A percentile compares a stretch with the other conserved stretches of the same genome.
Evolutionary conservation across 495 filamentous ascomycete species (phyloP).

Genomic region (Daldinia childiae): DNA sequence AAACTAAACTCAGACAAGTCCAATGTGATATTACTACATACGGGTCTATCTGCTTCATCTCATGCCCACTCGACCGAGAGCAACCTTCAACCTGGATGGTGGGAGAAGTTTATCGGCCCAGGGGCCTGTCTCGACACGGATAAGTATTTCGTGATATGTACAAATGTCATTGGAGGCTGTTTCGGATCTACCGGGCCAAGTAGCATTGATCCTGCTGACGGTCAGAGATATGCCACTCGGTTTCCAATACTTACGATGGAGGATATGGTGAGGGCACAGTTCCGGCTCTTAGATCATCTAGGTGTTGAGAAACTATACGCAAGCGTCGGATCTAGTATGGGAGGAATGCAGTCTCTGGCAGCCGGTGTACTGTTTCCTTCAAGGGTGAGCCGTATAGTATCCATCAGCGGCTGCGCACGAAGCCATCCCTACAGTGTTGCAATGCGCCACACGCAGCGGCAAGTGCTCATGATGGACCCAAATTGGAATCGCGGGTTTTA

Average conservation of each 20-base stretch:
- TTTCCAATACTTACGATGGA: conserved; percentile 97
- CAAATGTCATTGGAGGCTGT: conserved; percentile 95
- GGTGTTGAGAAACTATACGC: conserved; percentile 86
- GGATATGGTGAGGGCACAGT: conserved; percentile 98
- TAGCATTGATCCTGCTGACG: conserved; percentile 87
- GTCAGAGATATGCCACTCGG: conserved; percentile 88
- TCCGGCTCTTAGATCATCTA: conserved; percentile 82
- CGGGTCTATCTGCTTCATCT: conserved; percentile 92
- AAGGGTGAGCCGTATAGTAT: conserved; percentile 81
- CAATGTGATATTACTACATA: conserved; percentile 93
- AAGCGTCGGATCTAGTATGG: conserved; percentile 96
- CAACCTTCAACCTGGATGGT: conserved; percentile 94
- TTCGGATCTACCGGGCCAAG: conserved; percentile 95
- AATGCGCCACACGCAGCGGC: conserved; percentile 97
- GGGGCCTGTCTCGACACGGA: conserved; percentile 86
- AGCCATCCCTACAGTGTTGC: conserved; percentile 98
- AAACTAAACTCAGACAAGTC: conserved; percentile 79
- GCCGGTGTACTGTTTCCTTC: conserved; percentile 88
- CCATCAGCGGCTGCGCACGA: conserved; percentile 91
- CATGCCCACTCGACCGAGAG: conserved; percentile 88
- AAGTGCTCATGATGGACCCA: conserved; percentile 98
- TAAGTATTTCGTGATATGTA: conserved; percentile 93
- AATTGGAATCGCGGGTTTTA: conserved; percentile 98
- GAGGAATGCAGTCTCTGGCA: conserved; percentile 95
- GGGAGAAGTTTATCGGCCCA: conserved; percentile 98